phyloP scores from a whole-genome alignment of 2,329 filamentous ascomycete species.

The Ilyonectria destructans region DNA sequence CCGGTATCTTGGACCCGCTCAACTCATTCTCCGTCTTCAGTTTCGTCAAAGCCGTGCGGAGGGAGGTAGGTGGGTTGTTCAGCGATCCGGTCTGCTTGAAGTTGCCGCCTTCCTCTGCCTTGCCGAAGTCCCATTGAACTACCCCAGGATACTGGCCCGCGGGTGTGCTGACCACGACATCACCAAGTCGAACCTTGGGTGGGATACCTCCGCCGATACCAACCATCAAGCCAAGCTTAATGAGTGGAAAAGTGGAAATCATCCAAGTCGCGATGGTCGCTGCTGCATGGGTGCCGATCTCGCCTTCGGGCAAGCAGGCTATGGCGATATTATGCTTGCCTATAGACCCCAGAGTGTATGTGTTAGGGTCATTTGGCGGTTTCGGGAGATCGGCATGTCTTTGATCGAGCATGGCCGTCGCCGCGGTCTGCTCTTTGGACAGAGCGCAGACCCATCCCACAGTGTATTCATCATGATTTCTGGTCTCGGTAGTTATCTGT shows the following conservation, averaged over 20 bases:
- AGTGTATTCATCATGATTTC: constrained; percentile 4
- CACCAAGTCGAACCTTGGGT: not conserved
- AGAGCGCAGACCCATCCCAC: constrained; percentile 35
- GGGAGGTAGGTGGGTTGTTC: constrained; percentile 4
- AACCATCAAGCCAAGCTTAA: not conserved
- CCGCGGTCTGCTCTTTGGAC: constrained; percentile 25
- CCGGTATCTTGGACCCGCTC: constrained; percentile 14
- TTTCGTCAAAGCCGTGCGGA: not conserved
- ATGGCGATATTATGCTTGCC: not conserved
- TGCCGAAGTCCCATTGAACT: not conserved
- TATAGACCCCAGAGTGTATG: constrained; percentile 14
- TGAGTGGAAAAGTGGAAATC: not conserved
- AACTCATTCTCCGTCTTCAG: not conserved
- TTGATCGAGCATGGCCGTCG: constrained; percentile 22
- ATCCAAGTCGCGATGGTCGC: not conserved
- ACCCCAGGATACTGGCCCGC: not conserved
- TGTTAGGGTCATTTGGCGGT: constrained; percentile 12
- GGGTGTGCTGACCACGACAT: not conserved
- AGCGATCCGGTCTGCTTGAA: constrained; percentile 27
- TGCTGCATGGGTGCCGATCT: not conserved
- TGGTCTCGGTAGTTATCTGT: no score
- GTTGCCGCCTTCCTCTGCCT: not conserved
- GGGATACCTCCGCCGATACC: not conserved
- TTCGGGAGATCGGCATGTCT: not conserved
- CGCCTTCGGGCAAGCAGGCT: not conserved